Conservation (phyloP, 192 early-diverging fungal genomes). For the Coemansia sp. region DNA sequence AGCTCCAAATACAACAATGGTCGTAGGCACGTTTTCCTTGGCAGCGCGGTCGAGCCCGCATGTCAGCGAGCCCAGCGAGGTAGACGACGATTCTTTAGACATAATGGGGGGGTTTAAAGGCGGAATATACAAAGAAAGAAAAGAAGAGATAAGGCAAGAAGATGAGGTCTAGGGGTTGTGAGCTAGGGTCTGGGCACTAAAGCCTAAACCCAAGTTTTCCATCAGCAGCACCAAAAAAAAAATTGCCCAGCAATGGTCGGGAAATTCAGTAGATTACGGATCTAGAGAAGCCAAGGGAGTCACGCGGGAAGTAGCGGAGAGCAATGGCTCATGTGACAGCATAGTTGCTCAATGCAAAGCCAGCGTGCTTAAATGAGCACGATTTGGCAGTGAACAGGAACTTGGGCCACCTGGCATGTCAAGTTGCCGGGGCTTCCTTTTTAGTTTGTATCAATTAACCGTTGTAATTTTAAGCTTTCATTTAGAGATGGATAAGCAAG, state of each 20-base stretch:
- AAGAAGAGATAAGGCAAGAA: too few species aligned
- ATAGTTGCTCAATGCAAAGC: neutral
- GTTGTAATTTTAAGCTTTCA: neutral
- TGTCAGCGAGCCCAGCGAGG: constrained; percentile 57
- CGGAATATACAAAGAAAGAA: too few species aligned
- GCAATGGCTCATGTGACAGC: constrained; percentile 11
- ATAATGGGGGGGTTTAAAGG: too few species aligned
- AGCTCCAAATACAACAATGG: constrained; percentile 76
- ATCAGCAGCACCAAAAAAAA: too few species aligned
- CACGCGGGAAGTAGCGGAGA: constrained; percentile 3
- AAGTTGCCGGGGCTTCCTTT: too few species aligned
- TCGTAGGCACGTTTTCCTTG: constrained; percentile 50
- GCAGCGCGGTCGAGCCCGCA: constrained; percentile 48
- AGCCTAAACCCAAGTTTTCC: neutral
- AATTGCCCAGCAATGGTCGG: too few species aligned
- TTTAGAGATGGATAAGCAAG: neutral
- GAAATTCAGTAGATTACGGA: too few species aligned
- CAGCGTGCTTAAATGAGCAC: too few species aligned
- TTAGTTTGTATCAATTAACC: too few species aligned
- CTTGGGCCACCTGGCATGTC: too few species aligned
- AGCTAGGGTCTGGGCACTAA: neutral
- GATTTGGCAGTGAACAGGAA: too few species aligned
- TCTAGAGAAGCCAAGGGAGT: neutral
- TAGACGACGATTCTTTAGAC: constrained; percentile 92
- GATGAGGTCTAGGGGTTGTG: too few species aligned